These are phyloP conservation scores for Candida chilensis DNA, from an alignment of 805 yeast species.

Conservation along the genomic window DNA sequence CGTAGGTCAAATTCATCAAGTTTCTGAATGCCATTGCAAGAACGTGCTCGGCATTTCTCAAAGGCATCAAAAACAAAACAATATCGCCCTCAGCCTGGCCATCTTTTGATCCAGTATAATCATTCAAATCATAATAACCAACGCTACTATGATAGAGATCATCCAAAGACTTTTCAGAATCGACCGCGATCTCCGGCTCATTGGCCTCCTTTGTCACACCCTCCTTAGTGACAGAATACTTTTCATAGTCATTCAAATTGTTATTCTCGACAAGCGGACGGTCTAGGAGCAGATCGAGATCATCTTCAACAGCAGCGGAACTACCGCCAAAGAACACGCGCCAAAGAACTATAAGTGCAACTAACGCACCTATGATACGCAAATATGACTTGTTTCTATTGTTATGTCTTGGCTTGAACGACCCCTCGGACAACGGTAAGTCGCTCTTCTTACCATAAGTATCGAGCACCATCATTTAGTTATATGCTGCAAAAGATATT, in stretches of 20 bases:
- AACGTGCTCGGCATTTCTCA: constrained; percentile 71
- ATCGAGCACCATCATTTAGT: constrained; percentile 12
- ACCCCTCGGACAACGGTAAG: constrained; percentile 34
- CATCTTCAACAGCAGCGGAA: not conserved
- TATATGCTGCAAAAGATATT: too few relatives aligned
- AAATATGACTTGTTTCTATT: constrained; percentile 1
- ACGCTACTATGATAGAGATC: constrained; percentile 36
- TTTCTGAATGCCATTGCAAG: constrained; percentile 79
- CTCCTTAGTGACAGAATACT: constrained; percentile 20
- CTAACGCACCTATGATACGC: not conserved
- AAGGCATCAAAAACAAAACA: constrained; percentile 63
- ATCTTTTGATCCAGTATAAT: constrained; percentile 41
- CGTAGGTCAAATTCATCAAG: constrained; percentile 79
- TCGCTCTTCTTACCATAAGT: constrained; percentile 33
- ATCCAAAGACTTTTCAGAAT: constrained; percentile 10
- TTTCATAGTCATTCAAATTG: constrained; percentile 8
- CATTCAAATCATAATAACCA: constrained; percentile 52
- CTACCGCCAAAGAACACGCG: not conserved
- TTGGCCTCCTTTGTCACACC: constrained; percentile 11
- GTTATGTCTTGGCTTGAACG: constrained; percentile 14
- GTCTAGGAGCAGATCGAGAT: too few relatives aligned
- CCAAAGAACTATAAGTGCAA: not conserved
- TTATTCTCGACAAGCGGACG: not conserved
- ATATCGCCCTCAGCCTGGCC: constrained; percentile 50
- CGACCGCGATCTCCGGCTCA: constrained; percentile 1